Conservation (phyloP, 148 eudicot genomes). For the Heliamphora exappendiculata region DNA sequence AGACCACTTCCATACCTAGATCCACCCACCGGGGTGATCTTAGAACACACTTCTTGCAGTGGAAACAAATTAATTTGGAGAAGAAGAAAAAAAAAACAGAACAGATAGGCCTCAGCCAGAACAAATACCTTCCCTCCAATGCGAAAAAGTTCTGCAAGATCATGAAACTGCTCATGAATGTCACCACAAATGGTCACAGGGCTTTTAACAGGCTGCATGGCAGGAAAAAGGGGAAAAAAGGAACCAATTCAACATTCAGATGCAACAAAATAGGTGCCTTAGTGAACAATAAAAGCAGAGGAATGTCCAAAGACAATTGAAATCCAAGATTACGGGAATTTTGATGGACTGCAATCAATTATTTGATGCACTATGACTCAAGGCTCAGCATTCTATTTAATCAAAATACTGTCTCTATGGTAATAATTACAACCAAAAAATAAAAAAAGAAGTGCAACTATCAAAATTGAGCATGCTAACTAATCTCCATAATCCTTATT, state of each 20-base stretch:
- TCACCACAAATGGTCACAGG: conserved; percentile 96
- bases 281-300: neutral
- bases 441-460: neutral
- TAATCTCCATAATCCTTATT: conserved; percentile 71
- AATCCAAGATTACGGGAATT: neutral
- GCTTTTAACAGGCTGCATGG: conserved; percentile 87
- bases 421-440: neutral
- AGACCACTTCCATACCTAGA: neutral
- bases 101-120: neutral
- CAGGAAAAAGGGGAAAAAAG: neutral
- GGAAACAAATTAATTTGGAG: too few relatives aligned
- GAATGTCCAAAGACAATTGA: neutral
- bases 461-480: conserved; percentile 6
- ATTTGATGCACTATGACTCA: neutral
- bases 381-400: neutral
- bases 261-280: neutral
- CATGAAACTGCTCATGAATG: conserved; percentile 92
- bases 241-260: neutral
- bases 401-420: neutral
- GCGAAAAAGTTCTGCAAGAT: conserved; percentile 89
- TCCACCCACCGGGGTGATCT: neutral
- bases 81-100: too few relatives aligned
- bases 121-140: conserved; percentile 82
- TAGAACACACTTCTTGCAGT: neutral
- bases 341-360: neutral